phyloP scores from a whole-genome alignment of 2,329 filamentous ascomycete genomes.

The Pyricularia pennisetigena region DNA sequence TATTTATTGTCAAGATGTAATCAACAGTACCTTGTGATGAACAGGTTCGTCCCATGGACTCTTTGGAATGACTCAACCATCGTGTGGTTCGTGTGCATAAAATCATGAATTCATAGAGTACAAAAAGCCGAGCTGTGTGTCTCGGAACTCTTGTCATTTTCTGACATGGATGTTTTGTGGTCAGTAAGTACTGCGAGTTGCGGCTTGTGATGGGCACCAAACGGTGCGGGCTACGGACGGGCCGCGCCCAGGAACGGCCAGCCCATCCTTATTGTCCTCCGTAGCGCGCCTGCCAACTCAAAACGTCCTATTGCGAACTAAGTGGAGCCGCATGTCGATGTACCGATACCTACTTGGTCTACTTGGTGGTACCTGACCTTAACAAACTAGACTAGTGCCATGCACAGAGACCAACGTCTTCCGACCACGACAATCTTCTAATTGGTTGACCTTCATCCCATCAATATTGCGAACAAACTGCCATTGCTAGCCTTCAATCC shows the following conservation, averaged over 20 bases:
- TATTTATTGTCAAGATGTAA: neutral
- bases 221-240: neutral
- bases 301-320: neutral
- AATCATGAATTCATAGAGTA: neutral
- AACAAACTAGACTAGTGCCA: neutral
- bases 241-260: neutral
- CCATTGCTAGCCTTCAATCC: neutral
- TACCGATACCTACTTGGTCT: too few relatives aligned
- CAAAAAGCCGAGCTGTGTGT: neutral
- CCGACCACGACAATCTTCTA: neutral
- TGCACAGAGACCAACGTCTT: neutral
- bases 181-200: neutral
- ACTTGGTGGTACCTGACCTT: too few relatives aligned
- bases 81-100: neutral
- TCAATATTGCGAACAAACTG: neutral
- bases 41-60: neutral
- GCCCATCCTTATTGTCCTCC: neutral
- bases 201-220: neutral
- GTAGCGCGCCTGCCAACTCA: neutral
- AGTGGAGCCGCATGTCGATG: neutral
- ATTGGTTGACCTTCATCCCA: neutral
- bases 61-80: neutral
- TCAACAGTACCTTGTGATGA: neutral
- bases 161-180: neutral
- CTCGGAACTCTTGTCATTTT: neutral